These are phyloP conservation scores for Cordyceps tenuipes DNA, from an alignment of 2,329 filamentous ascomycete genomes.

Conservation along the genomic window DNA sequence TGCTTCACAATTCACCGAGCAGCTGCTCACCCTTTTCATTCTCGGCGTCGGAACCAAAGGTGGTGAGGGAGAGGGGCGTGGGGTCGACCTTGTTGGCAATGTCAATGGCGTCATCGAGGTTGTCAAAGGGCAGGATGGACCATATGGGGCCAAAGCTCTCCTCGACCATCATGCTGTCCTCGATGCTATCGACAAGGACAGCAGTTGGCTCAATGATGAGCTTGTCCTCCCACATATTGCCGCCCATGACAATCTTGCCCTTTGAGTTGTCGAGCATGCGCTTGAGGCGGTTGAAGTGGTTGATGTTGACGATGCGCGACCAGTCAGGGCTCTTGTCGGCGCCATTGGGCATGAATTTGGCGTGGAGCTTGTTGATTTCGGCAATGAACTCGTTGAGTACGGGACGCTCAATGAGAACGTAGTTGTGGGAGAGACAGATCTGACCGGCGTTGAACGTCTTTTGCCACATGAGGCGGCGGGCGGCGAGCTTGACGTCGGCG, in stretches of 20 bases:
- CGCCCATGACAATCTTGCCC: constrained; percentile 82
- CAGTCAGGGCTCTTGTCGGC: constrained; percentile 71
- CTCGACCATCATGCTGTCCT: constrained; percentile 69
- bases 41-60: constrained; percentile 76
- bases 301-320: constrained; percentile 69
- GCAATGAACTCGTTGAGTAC: constrained; percentile 64
- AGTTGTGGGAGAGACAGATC: constrained; percentile 89
- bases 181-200: constrained; percentile 65
- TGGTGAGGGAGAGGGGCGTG: constrained; percentile 76
- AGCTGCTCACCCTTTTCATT: constrained; percentile 57
- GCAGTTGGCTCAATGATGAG: constrained; percentile 87
- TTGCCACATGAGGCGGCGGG: constrained; percentile 77
- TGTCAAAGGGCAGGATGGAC: constrained; percentile 67
- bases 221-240: constrained; percentile 68
- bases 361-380: constrained; percentile 61
- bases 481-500: constrained; percentile 71
- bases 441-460: constrained; percentile 85
- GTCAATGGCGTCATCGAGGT: constrained; percentile 76
- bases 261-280: constrained; percentile 77
- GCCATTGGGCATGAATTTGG: constrained; percentile 78
- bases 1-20: background rate
- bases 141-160: constrained; percentile 95
- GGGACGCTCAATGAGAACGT: constrained; percentile 72
- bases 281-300: constrained; percentile 76
- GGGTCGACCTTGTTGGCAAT: constrained; percentile 73